Conservation (phyloP, 2,329 filamentous ascomycete genomes). For the Penicillium sp. region DNA sequence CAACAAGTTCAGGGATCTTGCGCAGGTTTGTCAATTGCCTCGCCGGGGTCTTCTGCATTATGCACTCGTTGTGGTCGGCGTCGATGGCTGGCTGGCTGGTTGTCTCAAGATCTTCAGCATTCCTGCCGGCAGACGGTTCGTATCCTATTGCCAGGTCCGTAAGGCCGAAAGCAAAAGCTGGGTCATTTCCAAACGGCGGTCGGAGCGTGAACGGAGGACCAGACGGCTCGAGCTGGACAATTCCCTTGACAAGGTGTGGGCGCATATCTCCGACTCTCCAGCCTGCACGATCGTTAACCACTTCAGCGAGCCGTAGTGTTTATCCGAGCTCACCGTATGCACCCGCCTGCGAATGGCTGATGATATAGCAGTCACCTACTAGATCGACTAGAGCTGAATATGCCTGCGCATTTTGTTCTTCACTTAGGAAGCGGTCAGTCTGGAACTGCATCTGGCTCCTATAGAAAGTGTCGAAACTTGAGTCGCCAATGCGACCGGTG, state of each 20-base stretch:
- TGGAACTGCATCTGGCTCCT: slow-evolving; percentile 7
- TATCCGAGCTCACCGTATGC: slow-evolving; percentile 23
- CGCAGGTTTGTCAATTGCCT: slow-evolving; percentile 49
- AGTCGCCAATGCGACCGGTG: slow-evolving; percentile 30
- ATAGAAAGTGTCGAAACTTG: slow-evolving; percentile 30
- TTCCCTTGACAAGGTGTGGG: slow-evolving; percentile 48
- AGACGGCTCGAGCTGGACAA: slow-evolving; percentile 52
- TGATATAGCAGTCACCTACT: slow-evolving; percentile 23
- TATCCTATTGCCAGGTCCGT: slow-evolving; percentile 20
- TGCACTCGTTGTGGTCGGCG: slow-evolving; percentile 29
- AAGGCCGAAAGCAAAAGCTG: slow-evolving; percentile 19
- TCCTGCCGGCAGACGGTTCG: slow-evolving; percentile 13
- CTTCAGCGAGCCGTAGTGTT: neutral
- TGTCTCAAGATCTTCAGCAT: slow-evolving; percentile 13
- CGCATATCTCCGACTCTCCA: slow-evolving; percentile 51
- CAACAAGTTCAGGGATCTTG: slow-evolving; percentile 48
- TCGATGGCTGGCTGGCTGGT: neutral
- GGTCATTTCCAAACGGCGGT: slow-evolving; percentile 11
- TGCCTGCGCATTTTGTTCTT: slow-evolving; percentile 17
- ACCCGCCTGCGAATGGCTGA: slow-evolving; percentile 53
- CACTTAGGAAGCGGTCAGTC: slow-evolving; percentile 19
- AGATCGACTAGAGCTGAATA: slow-evolving; percentile 24
- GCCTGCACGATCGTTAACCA: slow-evolving; percentile 18
- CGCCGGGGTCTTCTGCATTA: slow-evolving; percentile 40
- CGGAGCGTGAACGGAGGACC: slow-evolving; percentile 44